Percentiles rank a stretch among this genome's conserved stretches.
These are phyloP conservation scores for Pyrenochaeta sp. DNA, from an alignment of 2,329 filamentous ascomycete species.

Conservation along the genomic window DNA sequence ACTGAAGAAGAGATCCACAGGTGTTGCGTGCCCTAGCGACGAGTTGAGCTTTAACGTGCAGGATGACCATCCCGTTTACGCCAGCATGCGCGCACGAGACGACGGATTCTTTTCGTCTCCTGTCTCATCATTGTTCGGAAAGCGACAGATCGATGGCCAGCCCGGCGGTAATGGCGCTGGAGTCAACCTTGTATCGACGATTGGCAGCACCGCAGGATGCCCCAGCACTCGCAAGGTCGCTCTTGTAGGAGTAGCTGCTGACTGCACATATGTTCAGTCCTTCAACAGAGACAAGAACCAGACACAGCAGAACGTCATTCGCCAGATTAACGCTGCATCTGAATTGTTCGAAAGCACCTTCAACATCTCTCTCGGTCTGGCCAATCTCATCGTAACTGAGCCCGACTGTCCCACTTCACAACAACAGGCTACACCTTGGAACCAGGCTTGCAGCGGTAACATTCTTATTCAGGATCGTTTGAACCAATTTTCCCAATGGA, in stretches of 20 bases:
- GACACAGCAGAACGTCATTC: constrained; percentile 79
- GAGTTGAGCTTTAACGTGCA: constrained; percentile 79
- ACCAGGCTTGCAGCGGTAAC: constrained; percentile 71
- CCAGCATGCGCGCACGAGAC: constrained; percentile 60
- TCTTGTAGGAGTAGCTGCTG: constrained; percentile 87
- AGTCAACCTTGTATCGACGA: constrained; percentile 77
- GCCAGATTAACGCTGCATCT: constrained; percentile 84
- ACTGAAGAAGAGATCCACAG: constrained; percentile 64
- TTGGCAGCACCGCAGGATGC: constrained; percentile 85
- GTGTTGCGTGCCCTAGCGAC: constrained; percentile 72
- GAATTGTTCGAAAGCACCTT: constrained; percentile 88
- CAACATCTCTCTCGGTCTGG: constrained; percentile 91
- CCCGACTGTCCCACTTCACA: constrained; percentile 75
- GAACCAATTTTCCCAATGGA: constrained; percentile 88
- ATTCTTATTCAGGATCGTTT: constrained; percentile 77
- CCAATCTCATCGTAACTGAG: constrained; percentile 82
- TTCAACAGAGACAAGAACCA: constrained; percentile 76
- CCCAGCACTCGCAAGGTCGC: constrained; percentile 90
- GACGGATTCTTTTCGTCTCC: constrained; percentile 60
- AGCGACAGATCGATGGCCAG: constrained; percentile 70
- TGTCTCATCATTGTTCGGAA: constrained; percentile 75
- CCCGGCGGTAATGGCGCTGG: constrained; percentile 77
- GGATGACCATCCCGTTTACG: constrained; percentile 71
- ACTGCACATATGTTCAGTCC: constrained; percentile 82
- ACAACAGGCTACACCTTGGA: constrained; percentile 78